phyloP scores from a whole-genome alignment of 768 basidiomycete species.

The Leccinum incarnatum region DNA sequence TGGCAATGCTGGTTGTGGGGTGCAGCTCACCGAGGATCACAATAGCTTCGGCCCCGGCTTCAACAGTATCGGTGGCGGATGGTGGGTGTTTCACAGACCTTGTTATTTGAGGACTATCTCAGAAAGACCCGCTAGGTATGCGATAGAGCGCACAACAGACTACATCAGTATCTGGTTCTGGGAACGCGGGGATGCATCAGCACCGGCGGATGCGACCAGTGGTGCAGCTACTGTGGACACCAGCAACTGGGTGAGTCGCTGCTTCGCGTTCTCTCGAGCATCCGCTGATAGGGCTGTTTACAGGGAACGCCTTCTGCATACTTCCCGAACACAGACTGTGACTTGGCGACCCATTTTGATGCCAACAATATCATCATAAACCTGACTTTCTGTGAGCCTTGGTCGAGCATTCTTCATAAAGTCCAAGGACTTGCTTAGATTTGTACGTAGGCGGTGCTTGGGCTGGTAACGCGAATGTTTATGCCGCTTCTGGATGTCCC shows the following conservation, averaged over 20 bases:
- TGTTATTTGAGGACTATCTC: neutral
- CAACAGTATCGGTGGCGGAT: constrained; percentile 39
- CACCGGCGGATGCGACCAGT: constrained; percentile 33
- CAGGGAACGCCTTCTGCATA: constrained; percentile 35
- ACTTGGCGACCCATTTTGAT: constrained; percentile 36
- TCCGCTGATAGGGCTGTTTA: neutral
- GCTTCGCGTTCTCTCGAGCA: neutral
- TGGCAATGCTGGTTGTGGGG: constrained; percentile 40
- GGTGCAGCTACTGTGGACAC: constrained; percentile 20
- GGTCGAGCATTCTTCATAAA: neutral
- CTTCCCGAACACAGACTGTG: constrained; percentile 40
- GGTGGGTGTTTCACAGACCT: constrained; percentile 21
- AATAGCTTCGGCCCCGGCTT: constrained; percentile 31
- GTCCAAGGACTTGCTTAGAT: neutral
- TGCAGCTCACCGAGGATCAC: constrained; percentile 20
- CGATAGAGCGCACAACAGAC: constrained; percentile 32
- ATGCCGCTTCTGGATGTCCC: constrained; percentile 31
- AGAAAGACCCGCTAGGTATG: constrained; percentile 31
- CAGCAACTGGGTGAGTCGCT: constrained; percentile 21
- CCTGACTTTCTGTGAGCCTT: constrained; percentile 31
- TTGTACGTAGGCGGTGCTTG: constrained; percentile 26
- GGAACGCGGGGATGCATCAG: constrained; percentile 31
- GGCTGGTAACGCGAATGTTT: constrained; percentile 28
- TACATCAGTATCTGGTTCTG: constrained; percentile 44
- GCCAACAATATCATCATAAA: constrained; percentile 35